phyloP scores from a whole-genome alignment of 768 basidiomycete species.

The Brasilioporus rufonigricans region DNA sequence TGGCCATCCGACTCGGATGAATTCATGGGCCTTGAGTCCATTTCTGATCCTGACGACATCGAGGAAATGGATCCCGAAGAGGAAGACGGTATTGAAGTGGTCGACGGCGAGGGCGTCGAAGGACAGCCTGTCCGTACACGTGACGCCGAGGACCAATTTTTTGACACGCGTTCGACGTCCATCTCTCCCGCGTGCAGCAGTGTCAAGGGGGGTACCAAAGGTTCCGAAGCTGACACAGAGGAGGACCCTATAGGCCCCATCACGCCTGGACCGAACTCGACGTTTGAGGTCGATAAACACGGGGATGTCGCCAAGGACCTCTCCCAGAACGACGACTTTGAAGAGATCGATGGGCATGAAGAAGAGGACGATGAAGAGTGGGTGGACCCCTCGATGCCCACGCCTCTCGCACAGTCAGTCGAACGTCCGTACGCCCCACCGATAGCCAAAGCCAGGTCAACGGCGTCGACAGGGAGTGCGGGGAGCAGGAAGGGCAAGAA shows the following conservation, averaged over 20 bases:
- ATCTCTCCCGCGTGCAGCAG: constrained; percentile 41
- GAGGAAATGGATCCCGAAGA: constrained; percentile 59
- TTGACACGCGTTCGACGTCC: constrained; percentile 49
- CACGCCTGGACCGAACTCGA: constrained; percentile 56
- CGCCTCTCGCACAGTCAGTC: constrained; percentile 28
- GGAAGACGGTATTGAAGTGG: constrained; percentile 40
- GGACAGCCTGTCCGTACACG: constrained; percentile 25
- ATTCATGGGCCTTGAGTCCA: constrained; percentile 71
- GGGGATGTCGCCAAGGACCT: constrained; percentile 25
- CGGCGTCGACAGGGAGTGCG: constrained; percentile 26
- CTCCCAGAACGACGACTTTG: constrained; percentile 29
- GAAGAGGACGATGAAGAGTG: constrained; percentile 52
- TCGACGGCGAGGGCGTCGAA: constrained; percentile 26
- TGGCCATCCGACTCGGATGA: constrained; percentile 80
- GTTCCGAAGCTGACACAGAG: constrained; percentile 64
- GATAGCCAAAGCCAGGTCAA: constrained; percentile 25
- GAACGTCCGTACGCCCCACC: constrained; percentile 28
- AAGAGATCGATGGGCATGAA: constrained; percentile 27
- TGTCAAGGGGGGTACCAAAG: constrained; percentile 38
- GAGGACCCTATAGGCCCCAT: constrained; percentile 71
- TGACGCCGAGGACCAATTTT: constrained; percentile 49
- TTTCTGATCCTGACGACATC: constrained; percentile 76
- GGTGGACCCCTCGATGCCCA: constrained; percentile 63
- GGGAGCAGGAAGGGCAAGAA: constrained; percentile 30
- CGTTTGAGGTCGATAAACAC: constrained; percentile 24